A percentile compares a stretch with the other conserved stretches of the same genome.
Evolutionary conservation across 352 stramenopile genomes (phyloP).

Genomic region (Phytophthora constricta): DNA sequence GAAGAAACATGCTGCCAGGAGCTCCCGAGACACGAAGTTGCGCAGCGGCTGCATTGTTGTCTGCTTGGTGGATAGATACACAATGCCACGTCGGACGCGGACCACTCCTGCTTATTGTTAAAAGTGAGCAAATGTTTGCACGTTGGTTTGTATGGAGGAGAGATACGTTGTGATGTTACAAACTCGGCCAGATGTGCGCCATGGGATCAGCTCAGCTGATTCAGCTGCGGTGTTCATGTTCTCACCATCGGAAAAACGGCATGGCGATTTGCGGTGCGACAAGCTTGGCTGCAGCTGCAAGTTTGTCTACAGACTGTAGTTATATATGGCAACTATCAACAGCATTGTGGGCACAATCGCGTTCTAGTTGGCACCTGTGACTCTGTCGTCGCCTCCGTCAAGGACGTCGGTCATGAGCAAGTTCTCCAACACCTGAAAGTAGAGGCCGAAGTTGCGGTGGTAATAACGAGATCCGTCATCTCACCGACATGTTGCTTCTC

Average conservation of each 20-base stretch:
- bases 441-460: conserved; percentile 20
- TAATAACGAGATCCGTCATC: conserved; percentile 30
- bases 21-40: conserved; percentile 50
- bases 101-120: too few species aligned
- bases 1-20: conserved; percentile 56
- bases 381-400: background rate
- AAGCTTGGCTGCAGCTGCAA: too few species aligned
- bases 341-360: background rate
- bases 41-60: conserved; percentile 31
- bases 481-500: conserved; percentile 10
- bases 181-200: too few species aligned
- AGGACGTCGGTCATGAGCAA: conserved; percentile 24
- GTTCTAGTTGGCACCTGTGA: background rate
- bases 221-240: too few species aligned
- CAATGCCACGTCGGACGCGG: conserved; percentile 5
- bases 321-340: background rate
- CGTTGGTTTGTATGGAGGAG: too few species aligned
- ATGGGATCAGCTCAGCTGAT: too few species aligned
- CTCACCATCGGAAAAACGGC: too few species aligned
- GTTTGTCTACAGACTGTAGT: too few species aligned
- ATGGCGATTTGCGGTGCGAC: too few species aligned
- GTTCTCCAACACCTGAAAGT: conserved; percentile 29
- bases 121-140: too few species aligned
- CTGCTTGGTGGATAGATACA: background rate
- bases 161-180: too few species aligned